These are phyloP conservation scores for Thraustochytrium striatum DNA, from an alignment of 352 stramenopile species.

Conservation along the genomic window DNA sequence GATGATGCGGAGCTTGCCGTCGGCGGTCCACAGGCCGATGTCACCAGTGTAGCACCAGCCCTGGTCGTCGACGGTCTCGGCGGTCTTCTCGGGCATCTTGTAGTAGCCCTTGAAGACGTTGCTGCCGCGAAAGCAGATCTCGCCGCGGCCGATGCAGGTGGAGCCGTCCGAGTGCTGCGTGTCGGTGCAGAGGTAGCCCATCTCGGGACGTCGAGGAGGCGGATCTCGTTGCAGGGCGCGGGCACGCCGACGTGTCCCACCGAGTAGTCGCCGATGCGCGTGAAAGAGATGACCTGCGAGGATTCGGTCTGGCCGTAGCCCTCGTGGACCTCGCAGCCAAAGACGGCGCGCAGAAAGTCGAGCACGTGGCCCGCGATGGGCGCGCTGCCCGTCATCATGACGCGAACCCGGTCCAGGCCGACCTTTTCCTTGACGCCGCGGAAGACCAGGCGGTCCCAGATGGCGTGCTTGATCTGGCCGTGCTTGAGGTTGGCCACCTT, in stretches of 20 bases:
- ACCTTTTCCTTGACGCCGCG: constrained; percentile 83
- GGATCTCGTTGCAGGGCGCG: constrained; percentile 76
- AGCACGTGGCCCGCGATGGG: constrained; percentile 84
- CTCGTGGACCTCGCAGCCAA: constrained; percentile 81
- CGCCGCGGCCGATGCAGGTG: constrained; percentile 61
- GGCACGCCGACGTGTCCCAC: constrained; percentile 85
- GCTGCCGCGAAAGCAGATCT: constrained; percentile 59
- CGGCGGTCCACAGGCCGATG: constrained; percentile 53
- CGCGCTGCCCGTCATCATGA: constrained; percentile 87
- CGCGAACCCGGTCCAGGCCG: constrained; percentile 78
- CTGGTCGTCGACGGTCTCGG: constrained; percentile 72
- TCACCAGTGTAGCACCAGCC: constrained; percentile 59
- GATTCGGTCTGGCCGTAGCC: constrained; percentile 94
- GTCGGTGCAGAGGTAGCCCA: constrained; percentile 86
- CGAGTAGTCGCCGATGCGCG: constrained; percentile 65
- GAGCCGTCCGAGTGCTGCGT: constrained; percentile 62
- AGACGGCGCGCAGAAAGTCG: constrained; percentile 85
- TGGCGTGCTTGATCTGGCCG: constrained; percentile 55
- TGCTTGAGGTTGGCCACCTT: constrained; percentile 44
- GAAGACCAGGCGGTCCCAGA: constrained; percentile 94
- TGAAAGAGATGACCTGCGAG: constrained; percentile 69
- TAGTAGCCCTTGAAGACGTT: constrained; percentile 70
- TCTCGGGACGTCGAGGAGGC: constrained; percentile 91
- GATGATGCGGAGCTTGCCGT: constrained; percentile 74
- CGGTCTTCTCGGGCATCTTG: constrained; percentile 63